Evolutionary conservation across 306 rosid genomes (phyloP).

Genomic region (Ormosia semicastrata): DNA sequence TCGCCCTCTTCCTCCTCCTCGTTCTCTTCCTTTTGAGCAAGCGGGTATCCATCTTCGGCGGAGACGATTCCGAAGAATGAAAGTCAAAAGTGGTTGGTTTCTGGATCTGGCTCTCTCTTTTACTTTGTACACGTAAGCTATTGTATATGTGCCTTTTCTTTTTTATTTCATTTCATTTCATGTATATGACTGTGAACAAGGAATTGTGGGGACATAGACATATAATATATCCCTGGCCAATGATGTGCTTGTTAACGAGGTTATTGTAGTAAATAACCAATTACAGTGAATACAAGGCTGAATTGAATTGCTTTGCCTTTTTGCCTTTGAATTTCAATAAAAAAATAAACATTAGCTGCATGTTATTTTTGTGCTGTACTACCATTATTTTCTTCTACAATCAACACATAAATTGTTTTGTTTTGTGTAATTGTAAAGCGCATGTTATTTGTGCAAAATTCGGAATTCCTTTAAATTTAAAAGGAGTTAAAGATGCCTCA

Average conservation of each 20-base stretch:
- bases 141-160: not conserved
- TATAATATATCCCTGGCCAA: not conserved
- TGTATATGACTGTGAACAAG: not conserved
- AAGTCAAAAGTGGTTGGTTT: not conserved
- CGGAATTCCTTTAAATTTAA: no score
- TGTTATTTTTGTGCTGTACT: not conserved
- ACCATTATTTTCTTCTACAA: no score
- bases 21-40: constrained; percentile 63
- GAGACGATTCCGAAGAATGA: constrained; percentile 67
- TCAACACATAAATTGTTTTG: no score
- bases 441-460: not conserved
- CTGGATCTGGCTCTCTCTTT: constrained; percentile 27
- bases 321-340: not conserved
- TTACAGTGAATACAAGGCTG: not conserved
- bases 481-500: not conserved
- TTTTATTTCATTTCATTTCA: not conserved
- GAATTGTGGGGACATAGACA: no score
- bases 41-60: constrained; percentile 78
- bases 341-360: not conserved
- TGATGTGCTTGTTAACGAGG: not conserved
- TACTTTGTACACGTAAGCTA: not conserved
- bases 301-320: not conserved
- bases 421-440: no score
- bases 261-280: not conserved
- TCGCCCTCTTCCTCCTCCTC: constrained; percentile 68